phyloP scores from a whole-genome alignment of 2,329 filamentous ascomycete species.

The Nannizziopsis barbatae region DNA sequence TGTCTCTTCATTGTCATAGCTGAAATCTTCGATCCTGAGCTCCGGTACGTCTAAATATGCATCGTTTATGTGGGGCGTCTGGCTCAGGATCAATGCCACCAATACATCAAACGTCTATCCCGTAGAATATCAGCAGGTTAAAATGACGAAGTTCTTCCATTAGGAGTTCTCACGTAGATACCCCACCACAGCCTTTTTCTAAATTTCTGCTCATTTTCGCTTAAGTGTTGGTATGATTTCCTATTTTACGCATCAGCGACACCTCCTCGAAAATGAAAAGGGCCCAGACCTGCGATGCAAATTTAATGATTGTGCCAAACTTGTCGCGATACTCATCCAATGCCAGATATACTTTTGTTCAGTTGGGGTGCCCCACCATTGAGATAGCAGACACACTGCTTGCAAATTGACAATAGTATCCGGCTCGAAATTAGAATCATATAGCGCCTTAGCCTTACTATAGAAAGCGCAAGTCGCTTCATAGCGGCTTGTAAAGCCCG shows the following conservation, averaged over 20 bases:
- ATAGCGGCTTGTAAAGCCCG: slow-evolving; percentile 19
- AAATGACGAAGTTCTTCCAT: neutral
- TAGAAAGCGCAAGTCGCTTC: slow-evolving; percentile 20
- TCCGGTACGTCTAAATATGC: slow-evolving; percentile 18
- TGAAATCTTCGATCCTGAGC: slow-evolving; percentile 17
- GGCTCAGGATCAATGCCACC: slow-evolving; percentile 18
- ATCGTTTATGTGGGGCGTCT: slow-evolving; percentile 19
- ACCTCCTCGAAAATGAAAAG: neutral
- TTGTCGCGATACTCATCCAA: slow-evolving; percentile 20
- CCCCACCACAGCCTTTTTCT: slow-evolving; percentile 20
- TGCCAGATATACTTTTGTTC: slow-evolving; percentile 23
- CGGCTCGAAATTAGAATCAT: slow-evolving; percentile 22
- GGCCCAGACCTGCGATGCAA: slow-evolving; percentile 19
- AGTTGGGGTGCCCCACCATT: slow-evolving; percentile 21
- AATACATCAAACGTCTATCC: slow-evolving; percentile 14
- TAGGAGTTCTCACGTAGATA: slow-evolving; percentile 13
- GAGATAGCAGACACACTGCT: slow-evolving; percentile 19
- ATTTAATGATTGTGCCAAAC: slow-evolving; percentile 20
- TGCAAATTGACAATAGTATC: slow-evolving; percentile 19
- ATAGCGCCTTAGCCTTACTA: slow-evolving; percentile 20
- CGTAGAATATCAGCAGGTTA: neutral
- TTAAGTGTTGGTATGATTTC: slow-evolving; percentile 13
- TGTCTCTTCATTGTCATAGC: neutral
- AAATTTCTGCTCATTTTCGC: slow-evolving; percentile 3
- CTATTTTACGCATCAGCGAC: slow-evolving; percentile 9